phyloP scores from a whole-genome alignment of 2,329 filamentous ascomycete genomes.

The Rhynchosporium secalis region DNA sequence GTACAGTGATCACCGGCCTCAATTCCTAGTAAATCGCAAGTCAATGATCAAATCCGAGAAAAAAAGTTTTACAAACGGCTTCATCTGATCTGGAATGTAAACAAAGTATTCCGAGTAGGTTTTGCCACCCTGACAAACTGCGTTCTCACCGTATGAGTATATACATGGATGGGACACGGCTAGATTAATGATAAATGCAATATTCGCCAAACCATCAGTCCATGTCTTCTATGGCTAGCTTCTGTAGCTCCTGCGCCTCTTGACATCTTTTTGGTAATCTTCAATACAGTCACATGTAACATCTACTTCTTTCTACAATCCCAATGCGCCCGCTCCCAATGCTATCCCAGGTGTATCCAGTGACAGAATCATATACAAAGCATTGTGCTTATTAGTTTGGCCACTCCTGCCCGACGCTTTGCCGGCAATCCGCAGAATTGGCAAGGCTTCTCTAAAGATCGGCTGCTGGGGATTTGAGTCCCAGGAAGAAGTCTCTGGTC shows the following conservation, averaged over 20 bases:
- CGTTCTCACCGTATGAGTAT: background rate
- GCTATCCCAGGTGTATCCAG: conserved; percentile 24
- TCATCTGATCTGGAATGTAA: too few relatives aligned
- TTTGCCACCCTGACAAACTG: background rate
- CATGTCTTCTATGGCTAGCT: background rate
- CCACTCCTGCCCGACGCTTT: background rate
- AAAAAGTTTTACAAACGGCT: too few relatives aligned
- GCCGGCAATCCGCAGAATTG: background rate
- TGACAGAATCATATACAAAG: conserved; percentile 36
- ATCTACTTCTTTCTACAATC: conserved; percentile 36
- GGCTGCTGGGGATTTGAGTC: conserved; percentile 49
- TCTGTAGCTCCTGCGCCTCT: conserved; percentile 19
- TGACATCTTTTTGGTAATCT: conserved; percentile 26
- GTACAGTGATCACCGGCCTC: too few relatives aligned
- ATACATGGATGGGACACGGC: background rate
- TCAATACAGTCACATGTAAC: conserved; percentile 26
- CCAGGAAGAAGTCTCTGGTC: conserved; percentile 80
- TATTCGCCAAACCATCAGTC: background rate
- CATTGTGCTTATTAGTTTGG: conserved; percentile 26
- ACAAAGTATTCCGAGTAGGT: too few relatives aligned
- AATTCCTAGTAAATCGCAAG: too few relatives aligned
- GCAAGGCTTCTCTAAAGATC: background rate
- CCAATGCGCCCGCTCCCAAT: conserved; percentile 37
- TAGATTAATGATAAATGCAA: background rate
- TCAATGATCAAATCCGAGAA: too few relatives aligned